Evolutionary conservation across 805 yeast genomes (phyloP).

Genomic region (Schizosaccharomyces cryophilus): DNA sequence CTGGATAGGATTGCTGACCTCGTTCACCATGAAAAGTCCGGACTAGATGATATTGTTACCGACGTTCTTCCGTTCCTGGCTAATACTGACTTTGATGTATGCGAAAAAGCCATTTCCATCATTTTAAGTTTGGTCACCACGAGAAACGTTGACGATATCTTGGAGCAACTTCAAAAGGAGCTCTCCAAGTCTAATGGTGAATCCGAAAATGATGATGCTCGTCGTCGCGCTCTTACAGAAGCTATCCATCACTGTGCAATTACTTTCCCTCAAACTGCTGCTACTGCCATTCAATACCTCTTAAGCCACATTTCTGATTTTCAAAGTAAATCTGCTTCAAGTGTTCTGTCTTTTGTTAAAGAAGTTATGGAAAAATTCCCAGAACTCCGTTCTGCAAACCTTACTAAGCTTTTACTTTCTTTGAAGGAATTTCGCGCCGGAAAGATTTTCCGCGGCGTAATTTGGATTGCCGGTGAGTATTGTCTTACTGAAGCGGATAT

Average conservation of each 20-base stretch:
- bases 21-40: slow-evolving; percentile 50
- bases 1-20: slow-evolving; percentile 64
- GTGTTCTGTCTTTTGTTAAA: slow-evolving; percentile 73
- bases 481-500: slow-evolving; percentile 44
- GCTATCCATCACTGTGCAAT: slow-evolving; percentile 79
- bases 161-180: slow-evolving; percentile 78
- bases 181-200: slow-evolving; percentile 42
- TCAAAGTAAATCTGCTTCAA: slow-evolving; percentile 64
- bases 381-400: slow-evolving; percentile 38
- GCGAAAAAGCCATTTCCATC: slow-evolving; percentile 64
- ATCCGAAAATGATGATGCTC: slow-evolving; percentile 50
- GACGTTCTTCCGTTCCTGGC: slow-evolving; percentile 68
- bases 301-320: slow-evolving; percentile 70
- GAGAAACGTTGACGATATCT: slow-evolving; percentile 83
- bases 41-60: slow-evolving; percentile 57
- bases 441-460: slow-evolving; percentile 73
- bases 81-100: slow-evolving; percentile 79
- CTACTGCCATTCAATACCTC: slow-evolving; percentile 66
- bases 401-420: slow-evolving; percentile 35
- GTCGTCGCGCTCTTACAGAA: slow-evolving; percentile 65
- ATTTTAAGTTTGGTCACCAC: slow-evolving; percentile 58
- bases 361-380: slow-evolving; percentile 88
- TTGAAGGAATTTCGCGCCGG: slow-evolving; percentile 56
- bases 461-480: slow-evolving; percentile 94
- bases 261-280: slow-evolving; percentile 71